A percentile compares a stretch with the other conserved stretches of the same genome.
These are phyloP conservation scores for Raphidocelis subcapitata DNA, from an alignment of 139 green algal genomes.

Conservation along the genomic window DNA sequence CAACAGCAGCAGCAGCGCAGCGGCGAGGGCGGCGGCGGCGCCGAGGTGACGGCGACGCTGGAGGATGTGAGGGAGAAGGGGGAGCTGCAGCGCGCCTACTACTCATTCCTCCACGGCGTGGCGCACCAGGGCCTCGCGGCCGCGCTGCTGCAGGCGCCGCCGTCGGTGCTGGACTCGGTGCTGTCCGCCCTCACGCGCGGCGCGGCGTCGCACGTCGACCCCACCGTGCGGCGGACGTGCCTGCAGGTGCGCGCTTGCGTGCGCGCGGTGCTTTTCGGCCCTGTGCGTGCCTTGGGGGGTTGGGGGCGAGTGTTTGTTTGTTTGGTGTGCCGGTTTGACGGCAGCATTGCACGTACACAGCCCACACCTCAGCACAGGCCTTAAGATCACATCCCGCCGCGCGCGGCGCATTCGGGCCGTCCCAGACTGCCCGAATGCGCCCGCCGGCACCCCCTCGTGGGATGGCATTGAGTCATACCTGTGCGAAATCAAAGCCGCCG, in stretches of 20 bases:
- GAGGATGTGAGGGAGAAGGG: slow-evolving; percentile 73
- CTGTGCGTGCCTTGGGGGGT: background rate
- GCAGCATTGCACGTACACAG: background rate
- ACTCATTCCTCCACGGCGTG: slow-evolving; percentile 64
- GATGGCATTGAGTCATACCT: slow-evolving; percentile 34
- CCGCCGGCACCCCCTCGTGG: background rate
- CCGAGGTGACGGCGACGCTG: slow-evolving; percentile 34
- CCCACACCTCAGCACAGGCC: background rate
- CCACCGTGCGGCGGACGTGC: slow-evolving; percentile 53
- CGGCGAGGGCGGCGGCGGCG: background rate
- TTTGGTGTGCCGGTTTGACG: background rate
- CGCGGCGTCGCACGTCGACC: slow-evolving; percentile 62
- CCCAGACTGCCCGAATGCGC: background rate
- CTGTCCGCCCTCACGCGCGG: slow-evolving; percentile 45
- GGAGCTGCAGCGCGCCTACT: slow-evolving; percentile 78
- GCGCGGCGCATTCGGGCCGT: background rate
- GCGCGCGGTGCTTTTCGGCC: background rate
- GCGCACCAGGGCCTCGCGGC: slow-evolving; percentile 27
- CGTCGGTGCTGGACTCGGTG: slow-evolving; percentile 53
- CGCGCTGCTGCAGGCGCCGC: slow-evolving; percentile 28
- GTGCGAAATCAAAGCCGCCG: slow-evolving; percentile 15
- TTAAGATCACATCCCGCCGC: slow-evolving; percentile 15
- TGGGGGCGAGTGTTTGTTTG: background rate
- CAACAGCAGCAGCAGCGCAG: slow-evolving; percentile 9
- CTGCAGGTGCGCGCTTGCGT: slow-evolving; percentile 45